Percentiles rank a stretch among this genome's conserved stretches.
These are phyloP conservation scores for Parathielavia hyrcaniae DNA, from an alignment of 495 filamentous ascomycete genomes.

Conservation along the genomic window DNA sequence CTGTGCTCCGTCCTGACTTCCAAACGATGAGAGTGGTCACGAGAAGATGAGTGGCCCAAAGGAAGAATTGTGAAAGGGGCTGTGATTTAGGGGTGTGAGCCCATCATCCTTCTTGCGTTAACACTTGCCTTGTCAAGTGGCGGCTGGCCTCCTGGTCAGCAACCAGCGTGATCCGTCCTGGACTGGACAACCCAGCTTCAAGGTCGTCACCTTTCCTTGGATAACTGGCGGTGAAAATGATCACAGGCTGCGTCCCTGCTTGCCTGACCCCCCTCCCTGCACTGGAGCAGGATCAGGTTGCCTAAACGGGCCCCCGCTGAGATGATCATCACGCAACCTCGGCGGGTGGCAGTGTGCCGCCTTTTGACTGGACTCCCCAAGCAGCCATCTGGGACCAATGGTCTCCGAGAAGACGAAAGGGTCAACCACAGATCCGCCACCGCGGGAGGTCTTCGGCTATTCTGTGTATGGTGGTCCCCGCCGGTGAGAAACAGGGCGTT, in stretches of 20 bases:
- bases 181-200: neutral
- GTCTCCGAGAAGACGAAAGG: neutral
- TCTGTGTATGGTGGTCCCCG: no score
- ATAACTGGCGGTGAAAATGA: no score
- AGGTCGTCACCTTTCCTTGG: neutral
- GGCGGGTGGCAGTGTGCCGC: neutral
- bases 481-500: neutral
- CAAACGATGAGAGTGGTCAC: no score
- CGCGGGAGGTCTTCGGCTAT: neutral
- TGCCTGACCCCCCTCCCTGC: neutral
- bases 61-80: no score
- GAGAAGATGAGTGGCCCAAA: no score
- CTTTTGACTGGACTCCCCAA: neutral
- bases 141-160: neutral
- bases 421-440: neutral
- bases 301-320: neutral
- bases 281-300: neutral
- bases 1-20: no score
- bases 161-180: neutral
- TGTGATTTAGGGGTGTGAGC: neutral
- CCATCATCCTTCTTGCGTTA: neutral
- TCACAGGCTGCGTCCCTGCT: neutral
- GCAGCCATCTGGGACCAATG: neutral
- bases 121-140: neutral
- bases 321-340: neutral